A percentile compares a stretch with the other conserved stretches of the same genome.
Evolutionary conservation across 2,329 filamentous ascomycete species (phyloP).

Genomic region (Pyrenophora graminea): DNA sequence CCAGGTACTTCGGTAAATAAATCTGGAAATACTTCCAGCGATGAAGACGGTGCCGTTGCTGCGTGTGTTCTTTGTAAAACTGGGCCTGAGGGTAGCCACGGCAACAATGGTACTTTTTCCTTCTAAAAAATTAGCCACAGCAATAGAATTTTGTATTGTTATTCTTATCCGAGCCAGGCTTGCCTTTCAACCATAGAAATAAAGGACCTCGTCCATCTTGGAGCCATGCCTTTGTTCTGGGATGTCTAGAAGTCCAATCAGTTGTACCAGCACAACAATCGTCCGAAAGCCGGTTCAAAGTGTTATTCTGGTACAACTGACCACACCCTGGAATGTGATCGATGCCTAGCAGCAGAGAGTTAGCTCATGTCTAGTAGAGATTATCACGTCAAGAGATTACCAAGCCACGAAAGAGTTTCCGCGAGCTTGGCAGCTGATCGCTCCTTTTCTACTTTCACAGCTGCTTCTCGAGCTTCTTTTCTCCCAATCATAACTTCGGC

Average conservation of each 20-base stretch:
- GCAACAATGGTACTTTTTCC: background rate
- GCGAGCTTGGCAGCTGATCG: background rate
- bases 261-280: background rate
- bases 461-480: constrained; percentile 18
- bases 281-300: background rate
- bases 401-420: background rate
- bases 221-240: background rate
- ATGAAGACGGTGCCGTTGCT: too few species aligned
- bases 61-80: too few species aligned
- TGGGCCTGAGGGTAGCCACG: too few species aligned
- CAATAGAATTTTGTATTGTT: too few species aligned
- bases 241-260: background rate
- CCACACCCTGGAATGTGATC: background rate
- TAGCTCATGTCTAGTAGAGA: too few species aligned
- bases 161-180: too few species aligned
- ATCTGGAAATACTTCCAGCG: too few species aligned
- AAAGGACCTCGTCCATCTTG: background rate
- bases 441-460: background rate
- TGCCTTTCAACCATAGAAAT: too few species aligned
- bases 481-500: constrained; percentile 13
- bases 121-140: too few species aligned
- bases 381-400: background rate
- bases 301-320: background rate
- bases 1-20: too few species aligned
- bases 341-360: too few species aligned